phyloP scores from a whole-genome alignment of 495 filamentous ascomycete genomes.

The Usnea hakonensis region DNA sequence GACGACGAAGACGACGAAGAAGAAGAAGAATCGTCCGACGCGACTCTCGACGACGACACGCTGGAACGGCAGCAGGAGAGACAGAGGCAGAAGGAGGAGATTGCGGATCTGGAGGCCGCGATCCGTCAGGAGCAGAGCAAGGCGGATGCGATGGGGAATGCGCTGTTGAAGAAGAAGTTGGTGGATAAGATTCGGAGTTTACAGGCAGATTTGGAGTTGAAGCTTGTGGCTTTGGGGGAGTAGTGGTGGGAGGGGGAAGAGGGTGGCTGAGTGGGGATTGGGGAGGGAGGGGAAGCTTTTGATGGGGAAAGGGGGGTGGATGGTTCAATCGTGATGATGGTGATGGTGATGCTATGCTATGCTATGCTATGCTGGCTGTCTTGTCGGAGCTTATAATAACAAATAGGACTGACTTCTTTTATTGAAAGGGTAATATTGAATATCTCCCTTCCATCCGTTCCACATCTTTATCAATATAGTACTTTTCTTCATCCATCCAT shows the following conservation, averaged over 20 bases:
- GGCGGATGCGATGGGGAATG: slow-evolving; percentile 37
- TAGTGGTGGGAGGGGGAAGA: background rate
- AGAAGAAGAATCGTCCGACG: slow-evolving; percentile 35
- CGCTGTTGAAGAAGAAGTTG: slow-evolving; percentile 45
- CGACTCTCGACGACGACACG: slow-evolving; percentile 48
- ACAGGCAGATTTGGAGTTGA: slow-evolving; percentile 41
- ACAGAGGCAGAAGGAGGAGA: slow-evolving; percentile 44
- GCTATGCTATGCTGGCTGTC: background rate
- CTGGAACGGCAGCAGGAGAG: slow-evolving; percentile 41
- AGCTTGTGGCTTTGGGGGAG: slow-evolving; percentile 41
- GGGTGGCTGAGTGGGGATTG: slow-evolving; percentile 11
- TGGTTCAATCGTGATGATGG: background rate
- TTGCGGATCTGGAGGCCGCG: slow-evolving; percentile 41
- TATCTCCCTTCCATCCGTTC: background rate
- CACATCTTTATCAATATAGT: background rate
- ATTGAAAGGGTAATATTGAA: background rate
- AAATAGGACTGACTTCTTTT: background rate
- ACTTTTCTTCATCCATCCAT: background rate
- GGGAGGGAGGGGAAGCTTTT: slow-evolving; percentile 23
- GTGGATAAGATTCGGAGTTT: slow-evolving; percentile 40
- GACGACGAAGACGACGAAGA: slow-evolving; percentile 23
- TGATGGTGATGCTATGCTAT: too few species aligned
- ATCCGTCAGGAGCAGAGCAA: slow-evolving; percentile 40
- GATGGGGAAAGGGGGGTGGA: background rate
- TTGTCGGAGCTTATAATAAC: background rate